Conservation (phyloP, 176 grass and related monocot genomes). For the Lolium perenne region DNA sequence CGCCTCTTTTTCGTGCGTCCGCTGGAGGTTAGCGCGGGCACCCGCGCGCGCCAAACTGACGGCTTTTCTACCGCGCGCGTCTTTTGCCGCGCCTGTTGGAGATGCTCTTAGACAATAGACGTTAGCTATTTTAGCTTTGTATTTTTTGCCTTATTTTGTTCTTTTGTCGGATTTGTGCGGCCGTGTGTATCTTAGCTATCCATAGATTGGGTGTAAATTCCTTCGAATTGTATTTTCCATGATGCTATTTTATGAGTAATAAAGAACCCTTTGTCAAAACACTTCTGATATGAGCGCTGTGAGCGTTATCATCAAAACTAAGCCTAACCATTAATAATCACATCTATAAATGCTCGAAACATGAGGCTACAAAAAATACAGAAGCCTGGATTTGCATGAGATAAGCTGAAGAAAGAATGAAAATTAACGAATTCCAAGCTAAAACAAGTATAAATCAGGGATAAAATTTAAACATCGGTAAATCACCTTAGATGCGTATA, state of each 20-base stretch:
- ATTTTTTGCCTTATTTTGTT: no score
- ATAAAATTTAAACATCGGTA: background rate
- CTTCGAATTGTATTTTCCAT: background rate
- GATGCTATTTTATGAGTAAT: background rate
- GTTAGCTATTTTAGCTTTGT: no score
- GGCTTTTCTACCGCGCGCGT: no score
- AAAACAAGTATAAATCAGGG: background rate
- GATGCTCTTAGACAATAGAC: no score
- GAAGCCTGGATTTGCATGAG: constrained; percentile 1
- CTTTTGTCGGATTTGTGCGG: no score
- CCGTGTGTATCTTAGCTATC: no score
- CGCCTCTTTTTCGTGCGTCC: no score
- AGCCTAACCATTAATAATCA: background rate
- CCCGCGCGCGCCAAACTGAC: no score
- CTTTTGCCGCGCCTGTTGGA: no score
- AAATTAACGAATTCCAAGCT: background rate
- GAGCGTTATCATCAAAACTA: background rate
- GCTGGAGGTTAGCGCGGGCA: no score
- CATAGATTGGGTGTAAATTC: no score
- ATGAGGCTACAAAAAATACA: background rate
- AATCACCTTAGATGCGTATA: background rate
- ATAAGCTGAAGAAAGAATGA: background rate
- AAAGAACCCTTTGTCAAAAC: no score
- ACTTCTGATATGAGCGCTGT: background rate
- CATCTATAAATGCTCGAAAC: background rate